A percentile compares a stretch with the other conserved stretches of the same genome.
Evolutionary conservation across 2,329 filamentous ascomycete genomes (phyloP).

Genomic region (Aspergillus quadricinctus): DNA sequence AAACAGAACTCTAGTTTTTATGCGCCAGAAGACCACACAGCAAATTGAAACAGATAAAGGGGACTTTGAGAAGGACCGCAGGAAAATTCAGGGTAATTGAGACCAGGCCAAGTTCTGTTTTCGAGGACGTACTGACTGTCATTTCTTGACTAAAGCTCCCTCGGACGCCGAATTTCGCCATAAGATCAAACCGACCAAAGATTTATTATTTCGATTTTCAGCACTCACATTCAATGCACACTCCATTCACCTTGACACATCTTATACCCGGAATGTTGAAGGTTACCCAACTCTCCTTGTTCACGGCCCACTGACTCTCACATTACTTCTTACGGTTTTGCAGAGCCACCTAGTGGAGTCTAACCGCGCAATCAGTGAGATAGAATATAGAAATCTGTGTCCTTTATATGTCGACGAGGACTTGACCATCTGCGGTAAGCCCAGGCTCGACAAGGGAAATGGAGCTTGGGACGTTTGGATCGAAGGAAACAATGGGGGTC

Average conservation of each 20-base stretch:
- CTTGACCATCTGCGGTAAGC: conserved; percentile 65
- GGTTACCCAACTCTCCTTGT: conserved; percentile 72
- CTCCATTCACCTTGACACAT: conserved; percentile 75
- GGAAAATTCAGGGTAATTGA: conserved; percentile 32
- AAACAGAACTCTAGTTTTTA: conserved; percentile 60
- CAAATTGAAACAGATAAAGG: conserved; percentile 24
- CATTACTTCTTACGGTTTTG: conserved; percentile 69
- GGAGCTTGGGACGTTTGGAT: conserved; percentile 61
- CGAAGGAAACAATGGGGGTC: conserved; percentile 56
- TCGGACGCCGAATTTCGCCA: conserved; percentile 53
- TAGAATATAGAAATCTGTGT: conserved; percentile 77
- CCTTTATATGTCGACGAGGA: conserved; percentile 73
- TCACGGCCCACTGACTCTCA: conserved; percentile 78
- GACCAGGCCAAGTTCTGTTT: conserved; percentile 11
- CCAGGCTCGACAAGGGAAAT: conserved; percentile 39
- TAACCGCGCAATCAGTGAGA: conserved; percentile 44
- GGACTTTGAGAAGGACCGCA: conserved; percentile 19
- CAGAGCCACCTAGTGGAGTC: conserved; percentile 47
- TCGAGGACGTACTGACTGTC: conserved; percentile 15
- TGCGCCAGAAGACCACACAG: conserved; percentile 48
- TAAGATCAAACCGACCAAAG: conserved; percentile 60
- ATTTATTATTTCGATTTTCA: conserved; percentile 83
- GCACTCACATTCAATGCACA: conserved; percentile 92
- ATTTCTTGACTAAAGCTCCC: conserved; percentile 38
- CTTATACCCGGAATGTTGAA: conserved; percentile 67